Evolutionary conservation across 2,329 filamentous ascomycete species (phyloP).

Genomic region (Xylariaceae sp.): DNA sequence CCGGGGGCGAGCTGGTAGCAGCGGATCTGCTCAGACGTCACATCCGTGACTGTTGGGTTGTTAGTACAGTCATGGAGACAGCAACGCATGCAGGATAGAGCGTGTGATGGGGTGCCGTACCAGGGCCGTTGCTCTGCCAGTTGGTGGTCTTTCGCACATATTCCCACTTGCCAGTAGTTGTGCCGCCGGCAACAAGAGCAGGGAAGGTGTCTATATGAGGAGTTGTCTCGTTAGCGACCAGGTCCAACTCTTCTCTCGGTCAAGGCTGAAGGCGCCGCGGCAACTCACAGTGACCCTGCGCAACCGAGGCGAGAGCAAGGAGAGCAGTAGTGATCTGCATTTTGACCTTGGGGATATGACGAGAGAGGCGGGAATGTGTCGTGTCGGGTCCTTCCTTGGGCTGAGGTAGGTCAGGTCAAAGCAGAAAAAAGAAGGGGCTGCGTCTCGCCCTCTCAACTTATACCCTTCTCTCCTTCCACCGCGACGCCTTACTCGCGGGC

Average conservation of each 20-base stretch:
- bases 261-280: not conserved
- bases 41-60: slow-evolving; percentile 42
- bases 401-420: not conserved
- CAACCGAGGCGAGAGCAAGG: slow-evolving; percentile 24
- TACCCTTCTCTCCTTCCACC: not conserved
- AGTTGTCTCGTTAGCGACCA: slow-evolving; percentile 3
- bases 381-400: not conserved
- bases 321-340: slow-evolving; percentile 25
- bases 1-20: slow-evolving; percentile 43
- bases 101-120: slow-evolving; percentile 8
- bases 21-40: slow-evolving; percentile 42
- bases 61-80: too few species aligned
- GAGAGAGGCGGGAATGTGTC: not conserved
- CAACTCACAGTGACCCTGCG: slow-evolving; percentile 36
- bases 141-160: slow-evolving; percentile 44
- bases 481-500: not conserved
- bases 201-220: slow-evolving; percentile 36
- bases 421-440: not conserved
- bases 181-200: slow-evolving; percentile 31
- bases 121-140: slow-evolving; percentile 43
- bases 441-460: not conserved
- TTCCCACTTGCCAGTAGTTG: slow-evolving; percentile 38
- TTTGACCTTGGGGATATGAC: too few species aligned
- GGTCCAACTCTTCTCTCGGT: not conserved
- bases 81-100: not conserved